Percentiles rank a stretch among this genome's conserved stretches.
Conservation (phyloP, 169 alveolate species). For the Miamiensis avidus region DNA sequence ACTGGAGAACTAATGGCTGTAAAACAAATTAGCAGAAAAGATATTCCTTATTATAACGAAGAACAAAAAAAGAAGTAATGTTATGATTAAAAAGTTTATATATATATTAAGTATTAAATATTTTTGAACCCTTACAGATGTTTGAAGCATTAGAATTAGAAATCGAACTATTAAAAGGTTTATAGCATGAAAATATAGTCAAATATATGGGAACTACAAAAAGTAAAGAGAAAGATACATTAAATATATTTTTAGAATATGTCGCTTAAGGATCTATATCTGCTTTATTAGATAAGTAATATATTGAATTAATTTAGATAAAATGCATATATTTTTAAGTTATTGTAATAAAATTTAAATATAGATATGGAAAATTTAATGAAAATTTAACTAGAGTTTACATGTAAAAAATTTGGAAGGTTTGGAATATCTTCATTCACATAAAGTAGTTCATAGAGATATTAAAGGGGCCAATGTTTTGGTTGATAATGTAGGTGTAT, state of each 20-base stretch:
- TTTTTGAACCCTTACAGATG: neutral
- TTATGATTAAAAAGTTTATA: too few species aligned
- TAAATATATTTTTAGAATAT: conserved; percentile 65
- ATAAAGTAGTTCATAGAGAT: conserved; percentile 84
- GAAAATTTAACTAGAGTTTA: conserved; percentile 55
- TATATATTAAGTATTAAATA: too few species aligned
- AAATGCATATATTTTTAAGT: too few species aligned
- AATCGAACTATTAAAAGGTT: conserved; percentile 33
- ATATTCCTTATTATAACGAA: neutral
- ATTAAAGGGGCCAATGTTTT: conserved; percentile 86
- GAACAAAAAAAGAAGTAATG: neutral
- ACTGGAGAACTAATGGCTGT: conserved; percentile 26
- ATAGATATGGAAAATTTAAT: conserved; percentile 56
- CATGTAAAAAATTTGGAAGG: conserved; percentile 74
- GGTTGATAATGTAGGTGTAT: conserved; percentile 74
- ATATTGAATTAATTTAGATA: neutral
- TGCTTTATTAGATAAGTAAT: conserved; percentile 16
- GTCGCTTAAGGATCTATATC: conserved; percentile 58
- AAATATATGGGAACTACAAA: conserved; percentile 38
- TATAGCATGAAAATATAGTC: conserved; percentile 52
- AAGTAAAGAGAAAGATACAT: conserved; percentile 14
- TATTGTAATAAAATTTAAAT: too few species aligned
- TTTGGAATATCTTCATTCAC: conserved; percentile 73
- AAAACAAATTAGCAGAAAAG: neutral
- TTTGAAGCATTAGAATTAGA: conserved; percentile 22